These are phyloP conservation scores for Erythrobasidium hasegawianum DNA, from an alignment of 1,284 basidiomycete genomes.

Conservation along the genomic window DNA sequence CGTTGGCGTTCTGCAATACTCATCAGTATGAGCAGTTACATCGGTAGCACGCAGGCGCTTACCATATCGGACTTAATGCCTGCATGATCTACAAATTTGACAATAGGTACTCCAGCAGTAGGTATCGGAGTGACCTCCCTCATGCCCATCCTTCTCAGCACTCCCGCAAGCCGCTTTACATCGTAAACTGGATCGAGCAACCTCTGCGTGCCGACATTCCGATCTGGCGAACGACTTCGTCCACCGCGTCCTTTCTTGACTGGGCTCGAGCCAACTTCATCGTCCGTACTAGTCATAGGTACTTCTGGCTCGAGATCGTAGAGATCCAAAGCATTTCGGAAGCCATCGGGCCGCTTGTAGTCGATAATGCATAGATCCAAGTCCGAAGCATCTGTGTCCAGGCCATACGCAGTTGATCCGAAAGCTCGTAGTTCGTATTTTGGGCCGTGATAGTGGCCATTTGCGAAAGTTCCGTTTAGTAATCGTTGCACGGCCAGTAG, in stretches of 20 bases:
- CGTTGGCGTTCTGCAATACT: conserved; percentile 12
- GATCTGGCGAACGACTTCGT: conserved; percentile 13
- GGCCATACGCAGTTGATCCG: conserved; percentile 41
- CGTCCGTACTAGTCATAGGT: conserved; percentile 1
- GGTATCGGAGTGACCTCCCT: conserved; percentile 3
- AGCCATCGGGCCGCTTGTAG: conserved; percentile 34
- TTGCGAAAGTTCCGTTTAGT: conserved; percentile 4
- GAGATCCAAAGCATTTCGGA: conserved; percentile 20
- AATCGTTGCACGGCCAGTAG: conserved; percentile 2
- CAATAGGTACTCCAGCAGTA: conserved; percentile 41
- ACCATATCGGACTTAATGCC: conserved; percentile 44
- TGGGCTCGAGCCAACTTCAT: background rate
- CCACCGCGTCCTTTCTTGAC: conserved; percentile 38
- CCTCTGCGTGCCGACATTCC: background rate
- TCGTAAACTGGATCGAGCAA: conserved; percentile 27
- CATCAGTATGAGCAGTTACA: too few relatives aligned
- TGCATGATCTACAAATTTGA: conserved; percentile 40
- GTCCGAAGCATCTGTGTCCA: conserved; percentile 41
- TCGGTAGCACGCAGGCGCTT: too few relatives aligned
- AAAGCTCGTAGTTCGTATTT: conserved; percentile 37
- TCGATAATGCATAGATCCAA: conserved; percentile 45
- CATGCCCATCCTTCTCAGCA: conserved; percentile 30
- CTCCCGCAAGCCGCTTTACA: conserved; percentile 10
- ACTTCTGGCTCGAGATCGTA: background rate
- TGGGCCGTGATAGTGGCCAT: conserved; percentile 2